Evolutionary conservation across 2,329 filamentous ascomycete species (phyloP), one percentile per base, ranked within the genome.

Genomic region (Aureobasidium zeae): DNA sequence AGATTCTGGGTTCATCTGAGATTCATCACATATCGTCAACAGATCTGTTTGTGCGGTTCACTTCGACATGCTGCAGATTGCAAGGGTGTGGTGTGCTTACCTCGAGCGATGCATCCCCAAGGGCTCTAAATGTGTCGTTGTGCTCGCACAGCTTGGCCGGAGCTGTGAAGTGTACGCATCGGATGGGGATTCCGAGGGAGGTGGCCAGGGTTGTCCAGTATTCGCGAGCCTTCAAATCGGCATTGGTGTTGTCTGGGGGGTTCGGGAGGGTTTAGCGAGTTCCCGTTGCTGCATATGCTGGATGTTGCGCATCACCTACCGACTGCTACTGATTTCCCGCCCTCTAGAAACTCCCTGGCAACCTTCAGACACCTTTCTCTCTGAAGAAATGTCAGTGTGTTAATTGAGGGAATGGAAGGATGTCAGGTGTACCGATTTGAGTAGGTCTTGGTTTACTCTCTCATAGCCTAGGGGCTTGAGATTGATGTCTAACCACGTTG

Each of bases 211-310:
- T 68, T 22, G 86, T 64, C 89, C 89, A 96, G 48, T 83, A 66
- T n/a, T 74, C 72, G 51, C 91, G 75, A 17, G 81, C 86, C 41
- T 85, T 81, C 9, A 71, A 61, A 63, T 94, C 83, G 21, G 88
- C 77, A 59, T 98, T 98, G n/a, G 91, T 96, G 61, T 94, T 96
- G 63, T 98, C 91, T 91, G 13, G 11, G 15, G 10, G 8, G n/a
- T 17, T 24, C 3, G n/a, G 10, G 6, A 12, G 4, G 16, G 12
- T 21, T 8, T 24, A 20, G 9, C 9, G 10, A 7, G 17, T 5
- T 19, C 9, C 8, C n/a, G 2, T n/a, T n/a, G n/a, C n/a, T n/a
- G n/a, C n/a, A n/a, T n/a, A n/a, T n/a, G n/a, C n/a, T n/a, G n/a
- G n/a, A n/a, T n/a, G n/a, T n/a, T n/a, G n/a, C n/a, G n/a, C n/a